These are phyloP conservation scores for Neophaeococcomyces mojaviensis DNA, from an alignment of 2,329 filamentous ascomycete genomes.

Conservation along the genomic window DNA sequence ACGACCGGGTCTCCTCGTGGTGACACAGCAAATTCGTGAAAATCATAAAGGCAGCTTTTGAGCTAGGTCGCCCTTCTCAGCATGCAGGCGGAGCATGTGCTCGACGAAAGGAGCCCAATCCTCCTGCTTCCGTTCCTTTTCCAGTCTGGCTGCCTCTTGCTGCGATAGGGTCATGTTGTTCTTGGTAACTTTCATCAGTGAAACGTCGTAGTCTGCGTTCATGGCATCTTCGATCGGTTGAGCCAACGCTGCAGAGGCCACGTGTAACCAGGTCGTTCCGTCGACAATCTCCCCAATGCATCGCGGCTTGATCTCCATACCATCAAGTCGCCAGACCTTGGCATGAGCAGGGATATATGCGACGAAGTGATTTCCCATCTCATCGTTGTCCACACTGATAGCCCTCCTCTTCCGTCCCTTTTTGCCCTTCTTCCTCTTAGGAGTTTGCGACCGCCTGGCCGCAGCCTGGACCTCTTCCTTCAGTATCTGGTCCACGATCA, in stretches of 20 bases:
- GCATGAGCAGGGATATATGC: slow-evolving; percentile 74
- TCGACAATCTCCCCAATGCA: slow-evolving; percentile 43
- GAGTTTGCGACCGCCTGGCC: not conserved
- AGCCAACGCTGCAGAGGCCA: not conserved
- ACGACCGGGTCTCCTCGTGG: no score
- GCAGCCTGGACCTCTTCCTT: slow-evolving; percentile 44
- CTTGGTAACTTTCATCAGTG: slow-evolving; percentile 7
- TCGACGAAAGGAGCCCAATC: slow-evolving; percentile 22
- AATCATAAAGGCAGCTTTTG: slow-evolving; percentile 4
- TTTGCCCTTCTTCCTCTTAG: slow-evolving; percentile 35
- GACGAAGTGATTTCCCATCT: slow-evolving; percentile 78
- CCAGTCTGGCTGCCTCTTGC: slow-evolving; percentile 11
- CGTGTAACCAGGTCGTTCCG: slow-evolving; percentile 7
- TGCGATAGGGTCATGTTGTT: not conserved
- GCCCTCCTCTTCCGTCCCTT: slow-evolving; percentile 34
- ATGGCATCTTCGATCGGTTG: slow-evolving; percentile 4
- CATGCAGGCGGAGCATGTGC: slow-evolving; percentile 18
- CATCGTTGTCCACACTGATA: slow-evolving; percentile 42
- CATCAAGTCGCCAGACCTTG: slow-evolving; percentile 81
- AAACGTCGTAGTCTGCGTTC: not conserved
- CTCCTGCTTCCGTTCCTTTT: slow-evolving; percentile 18
- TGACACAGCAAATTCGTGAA: no score
- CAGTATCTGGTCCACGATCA: slow-evolving; percentile 28
- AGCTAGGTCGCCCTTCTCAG: slow-evolving; percentile 17
- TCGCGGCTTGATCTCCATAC: slow-evolving; percentile 64